A percentile compares a stretch with the other conserved stretches of the same genome.
Evolutionary conservation across 306 rosid species (phyloP).

Genomic region (Castanea sativa): DNA sequence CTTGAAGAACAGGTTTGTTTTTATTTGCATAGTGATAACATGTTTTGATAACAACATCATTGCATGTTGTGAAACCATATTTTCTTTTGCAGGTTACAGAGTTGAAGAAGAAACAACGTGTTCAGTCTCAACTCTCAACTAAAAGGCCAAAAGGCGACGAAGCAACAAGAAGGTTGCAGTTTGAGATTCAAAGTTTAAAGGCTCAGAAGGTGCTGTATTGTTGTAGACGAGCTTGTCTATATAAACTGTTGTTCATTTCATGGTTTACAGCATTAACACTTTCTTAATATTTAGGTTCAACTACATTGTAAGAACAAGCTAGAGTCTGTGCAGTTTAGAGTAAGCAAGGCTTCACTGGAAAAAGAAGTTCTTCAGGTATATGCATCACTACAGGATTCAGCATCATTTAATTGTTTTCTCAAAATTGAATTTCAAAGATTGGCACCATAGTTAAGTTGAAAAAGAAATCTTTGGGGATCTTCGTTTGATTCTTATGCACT

Average conservation of each 20-base stretch:
- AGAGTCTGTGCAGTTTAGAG: conserved; percentile 74
- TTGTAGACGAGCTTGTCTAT: neutral
- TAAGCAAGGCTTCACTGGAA: conserved; percentile 63
- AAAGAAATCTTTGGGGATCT: neutral
- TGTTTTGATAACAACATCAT: neutral
- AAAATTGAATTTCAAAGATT: neutral
- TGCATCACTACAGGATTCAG: conserved; percentile 2
- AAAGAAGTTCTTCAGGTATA: conserved; percentile 88
- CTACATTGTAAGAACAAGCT: conserved; percentile 79
- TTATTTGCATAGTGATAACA: conserved; percentile 2
- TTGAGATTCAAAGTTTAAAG: conserved; percentile 76
- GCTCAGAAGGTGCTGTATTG: conserved; percentile 70
- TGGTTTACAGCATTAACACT: neutral
- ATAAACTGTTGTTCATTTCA: neutral
- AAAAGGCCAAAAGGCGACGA: conserved; percentile 60
- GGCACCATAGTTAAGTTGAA: conserved; percentile 6
- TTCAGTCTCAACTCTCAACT: conserved; percentile 75
- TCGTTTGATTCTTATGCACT: neutral
- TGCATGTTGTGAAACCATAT: neutral
- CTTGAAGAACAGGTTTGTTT: conserved; percentile 76
- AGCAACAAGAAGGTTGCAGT: conserved; percentile 54
- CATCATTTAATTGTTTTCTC: neutral
- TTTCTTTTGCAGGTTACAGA: conserved; percentile 54
- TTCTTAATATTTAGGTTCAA: conserved; percentile 62
- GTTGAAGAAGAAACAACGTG: conserved; percentile 67